These are phyloP conservation scores for Chrysosporium queenslandicum DNA, from an alignment of 2,329 filamentous ascomycete genomes.

Conservation along the genomic window DNA sequence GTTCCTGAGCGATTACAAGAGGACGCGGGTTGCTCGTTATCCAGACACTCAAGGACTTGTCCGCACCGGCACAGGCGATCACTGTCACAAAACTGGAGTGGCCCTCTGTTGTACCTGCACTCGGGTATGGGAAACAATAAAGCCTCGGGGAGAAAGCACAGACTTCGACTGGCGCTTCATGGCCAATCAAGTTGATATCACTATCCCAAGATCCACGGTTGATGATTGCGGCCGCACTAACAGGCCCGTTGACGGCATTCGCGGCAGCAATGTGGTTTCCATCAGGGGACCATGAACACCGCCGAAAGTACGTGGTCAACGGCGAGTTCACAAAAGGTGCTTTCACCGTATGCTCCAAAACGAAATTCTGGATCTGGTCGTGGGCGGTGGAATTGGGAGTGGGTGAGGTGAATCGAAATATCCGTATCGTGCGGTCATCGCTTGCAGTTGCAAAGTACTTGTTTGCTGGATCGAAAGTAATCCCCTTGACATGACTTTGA, in stretches of 20 bases:
- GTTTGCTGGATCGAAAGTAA: conserved; percentile 96
- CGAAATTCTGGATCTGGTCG: conserved; percentile 94
- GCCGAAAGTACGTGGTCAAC: conserved; percentile 88
- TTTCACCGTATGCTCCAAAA: conserved; percentile 82
- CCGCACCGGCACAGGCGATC: conserved; percentile 91
- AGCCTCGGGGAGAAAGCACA: conserved; percentile 92
- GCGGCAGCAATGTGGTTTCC: conserved; percentile 94
- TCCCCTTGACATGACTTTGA: conserved; percentile 96
- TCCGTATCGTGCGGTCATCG: conserved; percentile 92
- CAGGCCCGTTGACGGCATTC: conserved; percentile 93
- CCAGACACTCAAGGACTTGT: conserved; percentile 94
- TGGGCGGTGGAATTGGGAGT: conserved; percentile 84
- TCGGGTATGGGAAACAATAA: conserved; percentile 57
- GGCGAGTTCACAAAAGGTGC: conserved; percentile 83
- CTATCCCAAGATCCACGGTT: conserved; percentile 87
- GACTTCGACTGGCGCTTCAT: conserved; percentile 93
- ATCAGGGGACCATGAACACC: conserved; percentile 96
- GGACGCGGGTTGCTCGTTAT: conserved; percentile 91
- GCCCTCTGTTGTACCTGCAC: conserved; percentile 38
- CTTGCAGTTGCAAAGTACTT: conserved; percentile 98
- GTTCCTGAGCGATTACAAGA: conserved; percentile 78
- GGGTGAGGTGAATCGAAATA: conserved; percentile 88
- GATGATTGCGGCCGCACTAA: conserved; percentile 93
- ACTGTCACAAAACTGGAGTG: conserved; percentile 63
- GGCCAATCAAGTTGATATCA: conserved; percentile 93